These are phyloP conservation scores for Coemansia sp. DNA, from an alignment of 371 early-diverging fungal genomes.

Conservation along the genomic window DNA sequence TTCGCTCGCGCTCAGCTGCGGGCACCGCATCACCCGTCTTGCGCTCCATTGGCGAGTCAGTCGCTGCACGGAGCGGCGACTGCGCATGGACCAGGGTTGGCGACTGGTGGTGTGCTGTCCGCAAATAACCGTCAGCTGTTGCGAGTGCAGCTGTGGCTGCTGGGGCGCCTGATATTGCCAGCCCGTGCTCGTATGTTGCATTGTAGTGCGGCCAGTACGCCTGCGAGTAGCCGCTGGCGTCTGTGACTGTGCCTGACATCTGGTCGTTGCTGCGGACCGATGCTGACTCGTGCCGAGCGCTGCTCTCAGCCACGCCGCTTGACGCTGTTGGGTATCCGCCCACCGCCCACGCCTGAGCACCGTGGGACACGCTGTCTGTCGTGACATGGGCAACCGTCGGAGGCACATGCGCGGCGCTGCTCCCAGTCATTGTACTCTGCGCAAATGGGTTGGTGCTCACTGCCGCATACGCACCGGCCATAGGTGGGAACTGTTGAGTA, in stretches of 20 bases:
- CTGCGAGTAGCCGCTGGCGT: constrained; percentile 39
- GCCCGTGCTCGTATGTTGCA: background rate
- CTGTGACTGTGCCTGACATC: constrained; percentile 37
- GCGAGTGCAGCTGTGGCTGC: background rate
- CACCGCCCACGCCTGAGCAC: background rate
- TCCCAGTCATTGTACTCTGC: constrained; percentile 6
- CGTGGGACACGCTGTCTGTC: background rate
- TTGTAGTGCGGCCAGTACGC: constrained; percentile 16
- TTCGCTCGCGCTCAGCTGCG: background rate
- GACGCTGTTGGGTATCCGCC: constrained; percentile 7
- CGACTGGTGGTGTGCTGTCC: constrained; percentile 24
- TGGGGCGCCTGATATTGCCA: background rate
- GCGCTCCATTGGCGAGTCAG: constrained; percentile 7
- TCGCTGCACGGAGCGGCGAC: background rate
- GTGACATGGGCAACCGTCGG: constrained; percentile 8
- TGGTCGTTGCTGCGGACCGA: constrained; percentile 46
- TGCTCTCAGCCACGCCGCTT: constrained; percentile 15
- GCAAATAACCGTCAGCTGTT: constrained; percentile 12
- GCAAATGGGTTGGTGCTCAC: constrained; percentile 10
- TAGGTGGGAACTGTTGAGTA: constrained; percentile 11
- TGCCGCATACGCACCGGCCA: constrained; percentile 6
- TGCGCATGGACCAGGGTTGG: constrained; percentile 26
- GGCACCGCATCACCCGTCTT: background rate
- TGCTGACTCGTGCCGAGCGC: constrained; percentile 23
- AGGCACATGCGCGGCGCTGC: constrained; percentile 3